Base-by-base conservation (phyloP, 768 basidiomycete genomes). In the Mycena maculata region DNA sequence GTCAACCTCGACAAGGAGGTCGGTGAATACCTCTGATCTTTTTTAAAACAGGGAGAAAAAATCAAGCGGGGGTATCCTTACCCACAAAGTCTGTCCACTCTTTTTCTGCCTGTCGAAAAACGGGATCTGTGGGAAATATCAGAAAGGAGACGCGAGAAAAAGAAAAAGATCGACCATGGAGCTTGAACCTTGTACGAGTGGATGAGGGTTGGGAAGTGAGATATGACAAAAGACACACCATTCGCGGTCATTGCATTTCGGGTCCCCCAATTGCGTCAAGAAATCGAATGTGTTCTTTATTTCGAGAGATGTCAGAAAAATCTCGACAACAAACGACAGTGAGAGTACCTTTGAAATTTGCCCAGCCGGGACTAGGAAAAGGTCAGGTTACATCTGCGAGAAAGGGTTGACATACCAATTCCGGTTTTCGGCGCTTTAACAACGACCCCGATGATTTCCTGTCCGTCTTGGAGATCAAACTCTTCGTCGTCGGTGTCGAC, bases 251-350 rank as follows among this genome's bases (percentile, higher is more conserved):
- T 98, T 96, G 73, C 89, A 90, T 47, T 87, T 84, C 1, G 94
- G 91, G 63, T 93, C 87, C 73, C 85, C 85, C 42, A 98, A 81
- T 27, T 90, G 83, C 10, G 70, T 79, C 60, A 96, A 76, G 75
- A 98, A 98, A 73, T 93, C 80, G 38, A 98, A 77, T 4, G 92
- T 94, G 70, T 98, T 96, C 72, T 89, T n/a, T n/a, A n/a, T n/a
- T n/a, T n/a, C n/a, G n/a, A n/a, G n/a, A n/a, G n/a, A n/a, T n/a
- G n/a, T n/a, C n/a, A n/a, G n/a, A n/a, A n/a, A n/a, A n/a, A n/a
- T n/a, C n/a, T n/a, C n/a, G n/a, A n/a, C n/a, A n/a, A n/a, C n/a
- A n/a, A n/a, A n/a, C n/a, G n/a, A n/a, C n/a, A n/a, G n/a, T n/a
- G n/a, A n/a, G n/a, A n/a, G n/a, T n/a, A n/a, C n/a, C n/a, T n/a